A percentile compares a stretch with the other conserved stretches of the same genome.
Evolutionary conservation across 2,329 filamentous ascomycete species (phyloP).

Genomic region (Paraphoma chrysanthemicola): DNA sequence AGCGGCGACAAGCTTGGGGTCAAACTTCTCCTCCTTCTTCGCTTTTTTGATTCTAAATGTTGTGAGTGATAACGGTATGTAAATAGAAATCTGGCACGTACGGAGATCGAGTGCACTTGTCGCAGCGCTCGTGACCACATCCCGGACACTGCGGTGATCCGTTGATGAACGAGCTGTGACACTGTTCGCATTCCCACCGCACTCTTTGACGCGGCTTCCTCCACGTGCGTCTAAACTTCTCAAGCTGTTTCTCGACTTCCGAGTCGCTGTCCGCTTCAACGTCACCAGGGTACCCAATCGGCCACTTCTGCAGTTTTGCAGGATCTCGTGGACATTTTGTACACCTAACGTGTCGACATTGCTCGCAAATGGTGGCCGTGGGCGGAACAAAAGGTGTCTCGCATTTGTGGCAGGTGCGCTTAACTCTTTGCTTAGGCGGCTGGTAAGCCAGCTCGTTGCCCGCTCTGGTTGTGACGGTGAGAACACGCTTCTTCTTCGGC

Average conservation of each 20-base stretch:
- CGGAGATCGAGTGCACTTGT: slow-evolving; percentile 63
- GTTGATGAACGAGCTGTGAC: slow-evolving; percentile 65
- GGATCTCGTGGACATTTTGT: slow-evolving; percentile 82
- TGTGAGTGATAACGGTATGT: slow-evolving; percentile 10
- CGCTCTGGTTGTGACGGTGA: slow-evolving; percentile 70
- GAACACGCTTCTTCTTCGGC: slow-evolving; percentile 55
- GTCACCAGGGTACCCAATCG: slow-evolving; percentile 73
- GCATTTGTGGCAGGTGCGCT: slow-evolving; percentile 80
- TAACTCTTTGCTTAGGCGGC: slow-evolving; percentile 74
- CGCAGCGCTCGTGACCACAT: slow-evolving; percentile 68
- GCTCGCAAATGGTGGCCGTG: slow-evolving; percentile 66
- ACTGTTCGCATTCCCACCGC: slow-evolving; percentile 65
- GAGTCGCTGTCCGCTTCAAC: slow-evolving; percentile 47
- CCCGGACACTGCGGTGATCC: slow-evolving; percentile 64
- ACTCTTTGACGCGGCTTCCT: slow-evolving; percentile 54
- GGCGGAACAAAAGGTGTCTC: slow-evolving; percentile 63
- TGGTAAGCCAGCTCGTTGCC: slow-evolving; percentile 75
- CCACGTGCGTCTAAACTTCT: slow-evolving; percentile 47
- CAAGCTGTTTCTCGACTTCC: slow-evolving; percentile 34
- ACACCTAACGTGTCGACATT: slow-evolving; percentile 77
- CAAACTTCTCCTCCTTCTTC: slow-evolving; percentile 61
- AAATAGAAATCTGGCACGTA: slow-evolving; percentile 34
- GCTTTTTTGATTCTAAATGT: slow-evolving; percentile 61
- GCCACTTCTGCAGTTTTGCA: slow-evolving; percentile 73
- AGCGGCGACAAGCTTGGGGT: slow-evolving; percentile 65